phyloP scores from a whole-genome alignment of 2,329 filamentous ascomycete genomes.

The Fusarium austroafricanum region DNA sequence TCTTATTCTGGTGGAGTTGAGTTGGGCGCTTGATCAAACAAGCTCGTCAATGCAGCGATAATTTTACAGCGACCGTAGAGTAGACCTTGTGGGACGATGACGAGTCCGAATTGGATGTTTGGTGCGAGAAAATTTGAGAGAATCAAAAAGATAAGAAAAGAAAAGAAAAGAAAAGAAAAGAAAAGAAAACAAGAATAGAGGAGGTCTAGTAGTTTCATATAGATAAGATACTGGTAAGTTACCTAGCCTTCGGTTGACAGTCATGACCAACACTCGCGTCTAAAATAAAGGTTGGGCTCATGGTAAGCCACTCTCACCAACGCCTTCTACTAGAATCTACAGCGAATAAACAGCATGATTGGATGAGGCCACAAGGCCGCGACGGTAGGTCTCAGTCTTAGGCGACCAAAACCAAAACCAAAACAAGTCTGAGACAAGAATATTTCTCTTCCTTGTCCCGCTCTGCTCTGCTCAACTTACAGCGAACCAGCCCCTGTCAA shows the following conservation, averaged over 20 bases:
- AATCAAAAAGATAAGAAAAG: background rate
- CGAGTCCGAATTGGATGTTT: background rate
- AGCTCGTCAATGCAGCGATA: conserved; percentile 31
- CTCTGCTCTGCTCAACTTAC: background rate
- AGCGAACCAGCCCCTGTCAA: conserved; percentile 22
- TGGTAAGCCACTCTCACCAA: conserved; percentile 6
- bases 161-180: no score
- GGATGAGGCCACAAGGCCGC: conserved; percentile 21
- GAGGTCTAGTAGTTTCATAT: conserved; percentile 22
- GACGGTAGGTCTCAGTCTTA: conserved; percentile 35
- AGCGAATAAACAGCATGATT: conserved; percentile 2
- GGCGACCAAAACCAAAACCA: conserved; percentile 10
- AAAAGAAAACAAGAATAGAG: conserved; percentile 1
- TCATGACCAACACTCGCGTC: conserved; percentile 3
- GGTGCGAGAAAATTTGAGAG: background rate
- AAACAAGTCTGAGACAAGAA: conserved; percentile 19
- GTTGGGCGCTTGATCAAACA: conserved; percentile 37
- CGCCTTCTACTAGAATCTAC: background rate
- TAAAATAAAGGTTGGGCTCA: conserved; percentile 12
- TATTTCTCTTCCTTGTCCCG: background rate
- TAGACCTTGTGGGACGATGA: conserved; percentile 36
- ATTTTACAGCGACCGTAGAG: conserved; percentile 16
- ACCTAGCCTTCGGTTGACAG: background rate
- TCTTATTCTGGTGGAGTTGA: conserved; percentile 20
- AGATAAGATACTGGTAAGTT: background rate